Evolutionary conservation across 352 stramenopile species (phyloP), one percentile per base, ranked within the genome.

Genomic region (Globisporangium spiculum): DNA sequence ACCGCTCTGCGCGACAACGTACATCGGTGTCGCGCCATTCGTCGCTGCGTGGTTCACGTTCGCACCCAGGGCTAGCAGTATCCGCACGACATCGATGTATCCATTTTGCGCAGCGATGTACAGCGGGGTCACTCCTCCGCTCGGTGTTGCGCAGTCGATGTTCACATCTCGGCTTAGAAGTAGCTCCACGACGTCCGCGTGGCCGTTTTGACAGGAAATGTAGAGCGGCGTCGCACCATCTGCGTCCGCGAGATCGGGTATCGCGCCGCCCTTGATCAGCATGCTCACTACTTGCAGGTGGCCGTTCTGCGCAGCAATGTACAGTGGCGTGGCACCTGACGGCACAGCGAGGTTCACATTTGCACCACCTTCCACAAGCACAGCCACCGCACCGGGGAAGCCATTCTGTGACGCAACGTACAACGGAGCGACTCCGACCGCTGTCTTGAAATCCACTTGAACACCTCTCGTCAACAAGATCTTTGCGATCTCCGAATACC

Each of bases 401-500:
- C 44, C 60, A 36, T 65, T 65, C 22, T 65, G 60, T 12, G 60
- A 65, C 10, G 60, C 60, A 34, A 65, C 55, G 27, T 65, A 65
- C 26, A 65, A 20, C n/a, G 60, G 22, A 22, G 60, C 57, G 8
- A 65, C 60, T 3, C 60, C 60, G 20, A 58, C 60, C n/a, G 44
- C 60, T 1, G 60, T 65, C 18, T 48, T 65, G 18, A 34, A 58
- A 30, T 65, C 60, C 4, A 65, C 60, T 6, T 16, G 41, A 27
- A 65, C 60, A 32, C 27, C 60, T 34, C 20, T 53, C 12, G 12
- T 26, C 18, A 65, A 20, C 26, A 65, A 48, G 20, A 65, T 65
- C 26, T 32, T 36, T 4, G 26, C 60, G 14, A 65, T 65, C 32
- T 38, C 41, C 3, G 60, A 57, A 36, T 65, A 58, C 5, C 60